Percentiles rank a stretch among this genome's conserved stretches.
Conservation (phyloP, 1,284 basidiomycete genomes). For the Porodaedalea pini region DNA sequence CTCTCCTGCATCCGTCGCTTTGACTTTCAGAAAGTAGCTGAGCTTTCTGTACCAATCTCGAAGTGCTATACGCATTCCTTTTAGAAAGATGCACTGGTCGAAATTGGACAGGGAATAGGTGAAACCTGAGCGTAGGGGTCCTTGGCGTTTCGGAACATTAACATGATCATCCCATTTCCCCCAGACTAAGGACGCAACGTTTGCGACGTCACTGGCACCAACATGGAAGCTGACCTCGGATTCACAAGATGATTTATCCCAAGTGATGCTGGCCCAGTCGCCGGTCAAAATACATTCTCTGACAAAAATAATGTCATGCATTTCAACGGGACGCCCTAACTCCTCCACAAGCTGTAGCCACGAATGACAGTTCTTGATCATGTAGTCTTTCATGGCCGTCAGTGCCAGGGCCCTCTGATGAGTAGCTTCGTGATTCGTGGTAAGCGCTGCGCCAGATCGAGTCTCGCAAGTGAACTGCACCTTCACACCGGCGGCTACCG, state of each 20-base stretch:
- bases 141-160: background rate
- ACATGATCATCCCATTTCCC: background rate
- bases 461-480: background rate
- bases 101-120: background rate
- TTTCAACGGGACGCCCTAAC: background rate
- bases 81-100: background rate
- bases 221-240: background rate
- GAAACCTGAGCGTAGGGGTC: background rate
- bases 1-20: too few relatives aligned
- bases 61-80: background rate
- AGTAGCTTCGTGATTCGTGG: background rate
- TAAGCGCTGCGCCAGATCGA: background rate
- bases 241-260: background rate
- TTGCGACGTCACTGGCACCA: background rate
- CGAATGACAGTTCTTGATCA: background rate
- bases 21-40: background rate
- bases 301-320: slow-evolving; percentile 16
- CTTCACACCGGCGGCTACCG: background rate
- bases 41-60: background rate
- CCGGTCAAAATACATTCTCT: slow-evolving; percentile 2
- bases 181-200: background rate
- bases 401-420: background rate
- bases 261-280: slow-evolving; percentile 3
- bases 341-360: slow-evolving; percentile 2
- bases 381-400: background rate